These are phyloP conservation scores for Tanozyma kutaoensis DNA, from an alignment of 805 yeast genomes.

Conservation along the genomic window DNA sequence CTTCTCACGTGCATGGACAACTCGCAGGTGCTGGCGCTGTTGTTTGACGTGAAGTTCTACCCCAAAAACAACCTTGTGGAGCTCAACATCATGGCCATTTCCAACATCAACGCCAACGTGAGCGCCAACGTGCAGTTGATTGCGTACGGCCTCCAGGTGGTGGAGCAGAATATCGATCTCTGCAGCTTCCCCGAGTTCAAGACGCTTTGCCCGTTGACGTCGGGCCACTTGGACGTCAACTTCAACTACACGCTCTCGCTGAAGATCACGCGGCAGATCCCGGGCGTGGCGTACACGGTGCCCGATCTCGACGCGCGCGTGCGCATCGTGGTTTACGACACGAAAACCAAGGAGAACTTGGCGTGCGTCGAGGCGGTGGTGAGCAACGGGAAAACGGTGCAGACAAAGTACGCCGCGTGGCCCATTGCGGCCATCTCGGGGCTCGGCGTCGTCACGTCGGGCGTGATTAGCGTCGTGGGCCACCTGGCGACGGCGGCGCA, in stretches of 20 bases:
- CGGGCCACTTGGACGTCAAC: constrained; percentile 74
- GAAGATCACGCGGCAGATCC: constrained; percentile 40
- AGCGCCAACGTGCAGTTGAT: constrained; percentile 52
- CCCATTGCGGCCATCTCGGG: constrained; percentile 90
- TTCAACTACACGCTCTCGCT: constrained; percentile 32
- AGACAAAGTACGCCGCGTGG: constrained; percentile 75
- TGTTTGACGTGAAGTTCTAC: constrained; percentile 61
- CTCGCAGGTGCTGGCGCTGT: constrained; percentile 76
- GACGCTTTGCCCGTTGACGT: constrained; percentile 64
- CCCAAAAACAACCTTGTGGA: constrained; percentile 52
- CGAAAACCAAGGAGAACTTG: constrained; percentile 28
- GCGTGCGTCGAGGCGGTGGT: constrained; percentile 91
- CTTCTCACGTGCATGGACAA: constrained; percentile 84
- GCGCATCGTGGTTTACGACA: constrained; percentile 42
- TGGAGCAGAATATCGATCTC: constrained; percentile 41
- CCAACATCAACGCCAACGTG: constrained; percentile 56
- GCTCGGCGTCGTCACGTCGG: constrained; percentile 76
- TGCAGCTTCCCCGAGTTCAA: constrained; percentile 38
- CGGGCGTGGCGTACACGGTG: constrained; percentile 74
- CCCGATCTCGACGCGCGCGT: constrained; percentile 95
- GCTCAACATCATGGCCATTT: constrained; percentile 63
- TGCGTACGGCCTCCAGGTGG: constrained; percentile 67
- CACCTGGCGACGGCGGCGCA: constrained; percentile 91
- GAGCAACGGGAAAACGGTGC: constrained; percentile 86
- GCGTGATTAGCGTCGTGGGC: constrained; percentile 75